Evolutionary conservation across 352 stramenopile species (phyloP), one percentile per base, ranked within the genome.

Genomic region (Pythium pyrilobum): DNA sequence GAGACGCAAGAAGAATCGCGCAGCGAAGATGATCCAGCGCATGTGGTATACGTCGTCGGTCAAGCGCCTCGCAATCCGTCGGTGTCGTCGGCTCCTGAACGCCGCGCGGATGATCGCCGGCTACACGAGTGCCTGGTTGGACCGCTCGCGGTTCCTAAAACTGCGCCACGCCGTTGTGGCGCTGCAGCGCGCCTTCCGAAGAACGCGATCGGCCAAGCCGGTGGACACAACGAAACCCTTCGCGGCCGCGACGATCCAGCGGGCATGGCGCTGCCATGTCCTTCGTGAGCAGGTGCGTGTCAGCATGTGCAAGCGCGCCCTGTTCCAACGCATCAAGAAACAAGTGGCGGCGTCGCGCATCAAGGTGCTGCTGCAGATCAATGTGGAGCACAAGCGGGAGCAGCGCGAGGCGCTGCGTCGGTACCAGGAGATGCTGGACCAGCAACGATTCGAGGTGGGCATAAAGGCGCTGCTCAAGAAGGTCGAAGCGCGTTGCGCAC

Each of bases 1-100:
- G 69, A 51, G 74, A 25, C 66, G 69, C 23, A 87, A 88, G 62
- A 88, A 81, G 57, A 77, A 78, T 32, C 36, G 52, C 5, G 75
- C 51, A 18, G 78, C 79, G 9, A 71, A 73, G 10, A 69, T 80
- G 42, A 70, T 93, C 20, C 83, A 93, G 57, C 66, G 77, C 2
- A 87, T 90, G 37, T 93, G 82, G 82, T 89, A 86, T 57, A 87
- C 74, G 18, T 91, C 80, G n/a, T 87, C 74, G 33, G 64, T 78
- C 15, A 85, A 87, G 42, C 76, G 80, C 10, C 56, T 89, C 21
- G 76, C 75, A 5, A 85, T 88, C 56, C 77, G 82, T 5, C 80
- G 85, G 28, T 88, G 81, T 38, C 72, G 72, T 5, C 78, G 76
- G 32, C 59, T 89, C 6, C 50, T 93, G 20, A 56, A 74, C n/a